Evolutionary conservation across 2,329 filamentous ascomycete species (phyloP).

Genomic region (Sporothrix variecibatus): DNA sequence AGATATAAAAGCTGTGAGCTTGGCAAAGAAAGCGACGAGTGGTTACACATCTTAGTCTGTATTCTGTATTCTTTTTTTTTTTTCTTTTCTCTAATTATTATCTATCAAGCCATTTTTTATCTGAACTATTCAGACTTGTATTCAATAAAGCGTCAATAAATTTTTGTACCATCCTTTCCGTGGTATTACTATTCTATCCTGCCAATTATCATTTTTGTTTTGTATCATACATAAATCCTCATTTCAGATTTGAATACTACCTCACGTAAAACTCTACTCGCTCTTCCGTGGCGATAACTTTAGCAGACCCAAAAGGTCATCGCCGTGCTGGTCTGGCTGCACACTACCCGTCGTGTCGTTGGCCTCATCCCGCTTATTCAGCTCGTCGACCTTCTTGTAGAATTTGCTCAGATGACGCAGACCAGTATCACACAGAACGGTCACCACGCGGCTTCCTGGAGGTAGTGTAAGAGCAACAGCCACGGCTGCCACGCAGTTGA

Average conservation of each 20-base stretch:
- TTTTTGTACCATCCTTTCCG: not conserved
- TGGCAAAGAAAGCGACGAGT: not conserved
- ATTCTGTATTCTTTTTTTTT: not conserved
- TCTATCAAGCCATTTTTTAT: not conserved
- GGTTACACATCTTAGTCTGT: not conserved
- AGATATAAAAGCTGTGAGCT: not conserved
- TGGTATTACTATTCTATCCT: not conserved
- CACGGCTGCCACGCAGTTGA: conserved; percentile 86
- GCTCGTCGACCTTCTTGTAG: conserved; percentile 71
- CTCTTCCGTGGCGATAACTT: conserved; percentile 42
- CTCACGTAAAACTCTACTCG: not conserved
- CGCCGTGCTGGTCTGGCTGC: conserved; percentile 23
- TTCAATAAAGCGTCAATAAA: not conserved
- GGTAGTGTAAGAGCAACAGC: conserved; percentile 65
- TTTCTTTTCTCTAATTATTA: not conserved
- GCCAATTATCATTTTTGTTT: not conserved
- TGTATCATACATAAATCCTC: not conserved
- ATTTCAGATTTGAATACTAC: not conserved
- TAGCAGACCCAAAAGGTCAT: conserved; percentile 53
- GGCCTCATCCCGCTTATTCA: conserved; percentile 50
- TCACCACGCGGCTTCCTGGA: conserved; percentile 68
- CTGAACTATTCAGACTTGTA: not conserved
- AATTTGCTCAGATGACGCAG: conserved; percentile 81
- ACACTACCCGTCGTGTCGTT: conserved; percentile 33
- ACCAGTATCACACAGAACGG: conserved; percentile 83